A percentile compares a stretch with the other conserved stretches of the same genome.
Conservation (phyloP, 164 flowering plant species). For the Nelumbo lutea region DNA sequence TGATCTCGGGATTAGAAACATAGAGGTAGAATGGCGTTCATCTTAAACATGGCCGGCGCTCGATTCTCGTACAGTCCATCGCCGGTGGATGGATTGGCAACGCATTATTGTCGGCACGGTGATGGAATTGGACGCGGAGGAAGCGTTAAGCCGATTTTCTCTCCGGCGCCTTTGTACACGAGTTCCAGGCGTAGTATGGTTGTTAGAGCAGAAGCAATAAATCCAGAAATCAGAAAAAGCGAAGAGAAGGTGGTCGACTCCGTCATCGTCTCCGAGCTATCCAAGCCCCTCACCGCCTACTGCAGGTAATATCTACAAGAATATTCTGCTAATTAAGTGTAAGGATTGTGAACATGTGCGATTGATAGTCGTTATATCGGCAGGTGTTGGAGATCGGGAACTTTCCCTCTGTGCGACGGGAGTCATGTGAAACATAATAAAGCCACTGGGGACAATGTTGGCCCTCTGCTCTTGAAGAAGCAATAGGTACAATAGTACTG, state of each 20-base stretch:
- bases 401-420: constrained; percentile 72
- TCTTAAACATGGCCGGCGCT: constrained; percentile 16
- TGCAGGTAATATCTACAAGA: constrained; percentile 52
- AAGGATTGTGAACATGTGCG: no score
- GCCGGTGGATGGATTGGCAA: constrained; percentile 1
- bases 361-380: neutral
- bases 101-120: neutral
- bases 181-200: constrained; percentile 24
- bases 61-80: constrained; percentile 26
- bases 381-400: constrained; percentile 27
- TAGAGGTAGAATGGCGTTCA: no score
- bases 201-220: constrained; percentile 63
- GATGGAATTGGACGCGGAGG: neutral
- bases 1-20: no score
- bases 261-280: constrained; percentile 64
- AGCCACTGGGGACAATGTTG: constrained; percentile 70
- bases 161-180: neutral
- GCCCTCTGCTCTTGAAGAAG: constrained; percentile 56
- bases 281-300: constrained; percentile 62
- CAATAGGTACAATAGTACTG: neutral
- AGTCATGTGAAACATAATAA: constrained; percentile 72
- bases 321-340: no score
- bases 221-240: constrained; percentile 55
- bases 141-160: no score
- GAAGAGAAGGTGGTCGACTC: constrained; percentile 91